Conservation (phyloP, 2,329 filamentous ascomycete genomes). For the Colletotrichum viniferum region DNA sequence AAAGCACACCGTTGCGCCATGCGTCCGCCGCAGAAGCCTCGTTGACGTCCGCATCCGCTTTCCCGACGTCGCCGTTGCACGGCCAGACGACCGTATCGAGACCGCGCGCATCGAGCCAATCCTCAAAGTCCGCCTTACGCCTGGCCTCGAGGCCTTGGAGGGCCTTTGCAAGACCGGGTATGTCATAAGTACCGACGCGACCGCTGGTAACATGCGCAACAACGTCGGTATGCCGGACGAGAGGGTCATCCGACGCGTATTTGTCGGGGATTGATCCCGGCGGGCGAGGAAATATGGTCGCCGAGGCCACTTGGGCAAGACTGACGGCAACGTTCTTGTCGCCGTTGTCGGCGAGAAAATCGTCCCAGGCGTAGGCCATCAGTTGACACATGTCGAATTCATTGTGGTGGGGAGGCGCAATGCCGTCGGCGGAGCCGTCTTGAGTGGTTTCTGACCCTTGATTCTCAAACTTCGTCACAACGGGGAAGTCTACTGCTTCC, state of each 20-base stretch:
- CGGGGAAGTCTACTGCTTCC: conserved; percentile 29
- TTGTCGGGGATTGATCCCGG: background rate
- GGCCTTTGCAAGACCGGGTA: background rate
- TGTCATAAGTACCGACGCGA: background rate
- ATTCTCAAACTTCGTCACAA: background rate
- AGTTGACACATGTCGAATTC: background rate
- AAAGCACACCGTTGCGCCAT: conserved; percentile 12
- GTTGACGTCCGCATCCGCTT: background rate
- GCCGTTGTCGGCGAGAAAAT: conserved; percentile 27
- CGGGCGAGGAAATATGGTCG: conserved; percentile 18
- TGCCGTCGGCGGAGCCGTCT: rapidly evolving
- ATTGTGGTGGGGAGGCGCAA: background rate
- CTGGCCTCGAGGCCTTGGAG: background rate
- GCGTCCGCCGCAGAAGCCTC: conserved; percentile 41
- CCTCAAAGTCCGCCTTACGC: background rate
- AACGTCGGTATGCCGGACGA: background rate
- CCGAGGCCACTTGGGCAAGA: conserved; percentile 19
- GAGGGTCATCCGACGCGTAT: background rate
- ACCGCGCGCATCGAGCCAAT: background rate
- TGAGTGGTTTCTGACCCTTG: background rate
- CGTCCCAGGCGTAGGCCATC: background rate
- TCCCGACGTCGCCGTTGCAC: background rate
- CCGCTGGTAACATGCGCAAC: background rate
- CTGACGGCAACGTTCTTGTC: background rate
- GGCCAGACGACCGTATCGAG: background rate